Base-by-base conservation (phyloP, 306 rosid genomes). In the Glycine latifolia region DNA sequence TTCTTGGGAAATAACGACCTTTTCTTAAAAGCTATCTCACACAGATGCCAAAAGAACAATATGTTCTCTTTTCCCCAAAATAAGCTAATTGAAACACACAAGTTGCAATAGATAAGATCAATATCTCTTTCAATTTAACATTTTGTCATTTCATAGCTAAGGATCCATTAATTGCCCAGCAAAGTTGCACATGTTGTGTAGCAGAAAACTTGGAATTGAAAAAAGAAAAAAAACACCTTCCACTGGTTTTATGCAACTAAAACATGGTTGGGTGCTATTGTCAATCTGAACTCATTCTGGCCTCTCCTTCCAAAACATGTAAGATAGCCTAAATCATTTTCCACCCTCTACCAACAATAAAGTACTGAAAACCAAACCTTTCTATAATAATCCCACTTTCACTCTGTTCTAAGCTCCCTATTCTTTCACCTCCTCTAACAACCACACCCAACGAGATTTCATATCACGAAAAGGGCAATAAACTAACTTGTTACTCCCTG, bases 351-450 rank as follows among this genome's bases (percentile, higher is more conserved):
- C 2, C 47, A 43, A 43, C 47, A 43, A 43, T 71, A 33, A 71
- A 53, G 77, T 10, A 39, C 67, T 5, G 12, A 39, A 55, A 15
- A 43, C 14, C 16, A 74, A 58, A 17, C 20, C 4, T 56, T 41
- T 17, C 69, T 33, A 41, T 26, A 17, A 26, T 47, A 35, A 76
- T 12, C 59, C 41, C 69, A 17, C 31, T 12, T 53, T 37, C 50
- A 4, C 26, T 72, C 4, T 58, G 14, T 52, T 58, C 71, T 47
- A 55, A 55, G 31, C 15, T 15, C 26, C 61, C 47, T 31, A 61
- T 33, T 60, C 31, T 10, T 61, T 11, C n/a, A 61, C 59, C 79
- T 58, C 44, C 56, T 43, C 79, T 17, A 75, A 58, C 68, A 41
- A 75, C 53, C 69, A 68, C 54, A n/a, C 0, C 31, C 50, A 67